Base-by-base conservation (phyloP, 257 asterid species). In the Lycium ferocissimum region DNA sequence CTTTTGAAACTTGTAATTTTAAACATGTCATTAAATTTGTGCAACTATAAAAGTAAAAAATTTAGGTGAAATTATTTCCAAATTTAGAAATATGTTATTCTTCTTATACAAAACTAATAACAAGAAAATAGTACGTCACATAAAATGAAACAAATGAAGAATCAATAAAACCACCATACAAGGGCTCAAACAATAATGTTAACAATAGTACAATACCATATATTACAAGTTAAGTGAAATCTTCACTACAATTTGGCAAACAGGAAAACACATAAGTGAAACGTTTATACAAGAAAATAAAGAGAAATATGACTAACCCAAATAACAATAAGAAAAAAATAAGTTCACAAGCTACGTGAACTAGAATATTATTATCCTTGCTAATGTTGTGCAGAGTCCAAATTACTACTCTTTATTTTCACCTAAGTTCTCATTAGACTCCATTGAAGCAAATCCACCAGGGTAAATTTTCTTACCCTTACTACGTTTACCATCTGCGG, bases 381-480 rank as follows among this genome's bases (percentile, higher is more conserved):
- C 40, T 63, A 63, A 40, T 63, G 2, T 26, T 65, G 33, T 65
- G 14, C 1, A 67, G 53, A 70, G 79, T 70, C 35, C 80, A n/a
- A 43, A 43, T 72, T 43, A n/a, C 37, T 43, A 5, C 22, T 35
- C 49, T 45, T 18, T 20, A n/a, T 2, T 75, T 20, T 58, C 58
- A 81, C 45, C 53, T 13, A 53, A 22, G 9, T 35, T 56, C 13
- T 69, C 79, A 84, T 61, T 83, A 85, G 63, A 56, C 15, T 56
- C 61, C 18, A 15, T 0, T 5, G 61, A 45, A 76, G 51, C 75
- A n/a, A 83, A 47, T 18, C 75, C 84, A 17, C 86, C 37, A 40
- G 92, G 94, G 78, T 88, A 83, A 86, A 91, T 79, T 87, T 87
- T 89, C 17, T 86, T 89, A 79, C 71, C 82, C 40, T 80, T 85